Conservation (phyloP, 495 filamentous ascomycete genomes). For the Penicillium odoratum region DNA sequence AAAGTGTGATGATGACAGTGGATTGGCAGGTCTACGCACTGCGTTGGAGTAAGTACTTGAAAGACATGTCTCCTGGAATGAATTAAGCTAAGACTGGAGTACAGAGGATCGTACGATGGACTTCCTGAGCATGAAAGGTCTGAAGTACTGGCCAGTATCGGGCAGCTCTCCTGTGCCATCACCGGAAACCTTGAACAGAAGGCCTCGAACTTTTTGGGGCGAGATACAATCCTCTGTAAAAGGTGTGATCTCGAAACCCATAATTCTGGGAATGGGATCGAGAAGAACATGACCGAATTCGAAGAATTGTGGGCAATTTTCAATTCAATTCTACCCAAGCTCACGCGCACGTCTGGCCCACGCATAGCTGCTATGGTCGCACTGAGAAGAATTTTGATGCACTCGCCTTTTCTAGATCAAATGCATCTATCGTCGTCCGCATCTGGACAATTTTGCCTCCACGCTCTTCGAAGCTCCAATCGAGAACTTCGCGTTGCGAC, state of each 20-base stretch:
- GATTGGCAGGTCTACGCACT: conserved; percentile 26
- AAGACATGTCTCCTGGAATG: neutral
- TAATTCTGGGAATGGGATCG: conserved; percentile 5
- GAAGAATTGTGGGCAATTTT: conserved; percentile 55
- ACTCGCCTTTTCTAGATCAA: conserved; percentile 55
- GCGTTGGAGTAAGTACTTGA: conserved; percentile 33
- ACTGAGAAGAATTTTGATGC: conserved; percentile 64
- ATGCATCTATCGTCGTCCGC: conserved; percentile 65
- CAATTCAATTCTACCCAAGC: conserved; percentile 52
- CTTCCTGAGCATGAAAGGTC: conserved; percentile 33
- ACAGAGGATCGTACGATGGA: conserved; percentile 26
- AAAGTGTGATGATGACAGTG: neutral
- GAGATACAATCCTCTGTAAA: conserved; percentile 37
- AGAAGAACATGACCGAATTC: conserved; percentile 32
- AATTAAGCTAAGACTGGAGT: conserved; percentile 12
- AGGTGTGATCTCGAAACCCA: conserved; percentile 32
- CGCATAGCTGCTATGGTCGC: conserved; percentile 73
- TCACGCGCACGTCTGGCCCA: conserved; percentile 58
- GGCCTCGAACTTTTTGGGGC: conserved; percentile 14
- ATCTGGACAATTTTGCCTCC: conserved; percentile 77
- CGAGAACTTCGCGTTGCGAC: conserved; percentile 85
- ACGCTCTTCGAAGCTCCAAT: conserved; percentile 75
- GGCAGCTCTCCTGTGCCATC: conserved; percentile 46
- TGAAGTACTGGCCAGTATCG: conserved; percentile 36
- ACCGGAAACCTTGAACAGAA: conserved; percentile 26